phyloP scores from a whole-genome alignment of 2,329 filamentous ascomycete species.

The Paecilomyces dactylethromorphus region DNA sequence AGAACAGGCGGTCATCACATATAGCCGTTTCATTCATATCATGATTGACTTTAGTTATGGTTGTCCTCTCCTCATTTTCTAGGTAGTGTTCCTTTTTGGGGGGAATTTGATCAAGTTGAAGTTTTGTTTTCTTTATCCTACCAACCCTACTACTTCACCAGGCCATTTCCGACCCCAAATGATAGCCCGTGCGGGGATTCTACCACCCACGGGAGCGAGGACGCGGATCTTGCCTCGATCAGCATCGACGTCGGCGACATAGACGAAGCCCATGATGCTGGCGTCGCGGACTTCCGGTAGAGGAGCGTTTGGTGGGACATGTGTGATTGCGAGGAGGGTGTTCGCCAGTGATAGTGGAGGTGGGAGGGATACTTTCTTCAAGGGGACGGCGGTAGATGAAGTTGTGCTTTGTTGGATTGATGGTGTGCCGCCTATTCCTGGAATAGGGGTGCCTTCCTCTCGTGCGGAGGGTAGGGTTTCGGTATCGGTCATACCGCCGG shows the following conservation, averaged over 20 bases:
- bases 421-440: conserved; percentile 15
- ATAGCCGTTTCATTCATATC: background rate
- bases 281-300: conserved; percentile 70
- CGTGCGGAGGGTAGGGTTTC: conserved; percentile 9
- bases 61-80: background rate
- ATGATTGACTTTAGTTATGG: no score
- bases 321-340: conserved; percentile 77
- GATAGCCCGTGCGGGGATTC: conserved; percentile 71
- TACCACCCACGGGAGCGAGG: conserved; percentile 74
- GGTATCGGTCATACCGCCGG: conserved; percentile 22
- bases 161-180: conserved; percentile 77
- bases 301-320: conserved; percentile 62
- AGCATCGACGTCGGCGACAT: conserved; percentile 85
- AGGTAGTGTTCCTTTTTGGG: no score
- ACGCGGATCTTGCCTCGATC: conserved; percentile 73
- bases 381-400: conserved; percentile 18
- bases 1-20: background rate
- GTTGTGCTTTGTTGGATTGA: conserved; percentile 9
- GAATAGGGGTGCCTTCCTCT: conserved; percentile 15
- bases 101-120: background rate
- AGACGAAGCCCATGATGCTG: conserved; percentile 85
- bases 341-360: conserved; percentile 60
- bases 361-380: conserved; percentile 60
- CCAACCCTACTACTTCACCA: conserved; percentile 71
- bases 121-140: conserved; percentile 42